Evolutionary conservation across 1,139 yeast species (phyloP).

Genomic region (Diutina mesorugosa): DNA sequence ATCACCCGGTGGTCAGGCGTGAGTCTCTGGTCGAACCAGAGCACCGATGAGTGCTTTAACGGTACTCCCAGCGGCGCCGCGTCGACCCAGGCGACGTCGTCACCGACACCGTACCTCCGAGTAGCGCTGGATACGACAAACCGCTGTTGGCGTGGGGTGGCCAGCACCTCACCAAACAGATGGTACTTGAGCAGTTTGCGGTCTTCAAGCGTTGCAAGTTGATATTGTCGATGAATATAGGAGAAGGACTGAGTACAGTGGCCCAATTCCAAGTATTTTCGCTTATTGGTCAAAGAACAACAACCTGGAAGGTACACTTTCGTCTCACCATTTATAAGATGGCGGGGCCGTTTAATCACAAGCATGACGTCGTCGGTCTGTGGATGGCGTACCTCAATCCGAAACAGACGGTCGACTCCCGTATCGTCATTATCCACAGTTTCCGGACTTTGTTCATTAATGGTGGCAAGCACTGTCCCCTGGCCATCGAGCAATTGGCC

Average conservation of each 20-base stretch:
- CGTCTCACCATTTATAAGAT: not conserved
- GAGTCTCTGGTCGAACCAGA: not conserved
- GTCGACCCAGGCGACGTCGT: not conserved
- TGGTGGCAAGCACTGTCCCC: not conserved
- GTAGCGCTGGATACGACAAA: not conserved
- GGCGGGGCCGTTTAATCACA: not conserved
- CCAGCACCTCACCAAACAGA: constrained; percentile 1
- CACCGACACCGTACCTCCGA: not conserved
- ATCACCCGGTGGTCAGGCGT: not conserved
- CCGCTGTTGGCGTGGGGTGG: not conserved
- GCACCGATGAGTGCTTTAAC: not conserved
- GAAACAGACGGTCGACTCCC: not conserved
- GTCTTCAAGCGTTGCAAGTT: not conserved
- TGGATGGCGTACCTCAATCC: not conserved
- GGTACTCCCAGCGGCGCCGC: constrained; percentile 1
- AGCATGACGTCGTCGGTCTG: not conserved
- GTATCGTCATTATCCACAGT: not conserved
- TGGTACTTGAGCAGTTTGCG: not conserved
- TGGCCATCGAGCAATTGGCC: not conserved
- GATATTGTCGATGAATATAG: not conserved
- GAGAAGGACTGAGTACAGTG: not conserved
- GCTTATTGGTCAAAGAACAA: not conserved
- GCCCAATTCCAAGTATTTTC: not conserved
- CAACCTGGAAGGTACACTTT: not conserved
- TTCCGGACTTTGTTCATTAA: not conserved